These are phyloP conservation scores for Pseudogymnoascus sp. DNA, from an alignment of 2,329 filamentous ascomycete genomes.

Conservation along the genomic window DNA sequence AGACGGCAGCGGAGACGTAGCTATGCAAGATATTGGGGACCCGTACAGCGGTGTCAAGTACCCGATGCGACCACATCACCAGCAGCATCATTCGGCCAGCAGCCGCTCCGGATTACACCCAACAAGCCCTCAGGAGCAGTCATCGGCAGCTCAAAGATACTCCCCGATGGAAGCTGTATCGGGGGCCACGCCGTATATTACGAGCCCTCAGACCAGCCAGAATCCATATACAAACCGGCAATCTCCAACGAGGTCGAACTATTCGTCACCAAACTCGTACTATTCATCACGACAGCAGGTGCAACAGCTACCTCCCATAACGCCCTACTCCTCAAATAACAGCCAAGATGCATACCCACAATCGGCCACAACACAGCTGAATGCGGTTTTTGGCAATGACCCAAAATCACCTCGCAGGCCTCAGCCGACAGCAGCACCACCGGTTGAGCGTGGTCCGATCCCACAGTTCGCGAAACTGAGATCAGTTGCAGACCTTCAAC, in stretches of 20 bases:
- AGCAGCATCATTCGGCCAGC: conserved; percentile 55
- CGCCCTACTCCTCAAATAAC: conserved; percentile 57
- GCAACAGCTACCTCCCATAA: conserved; percentile 67
- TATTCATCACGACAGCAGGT: conserved; percentile 37
- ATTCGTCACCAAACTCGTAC: conserved; percentile 50
- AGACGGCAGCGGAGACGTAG: conserved; percentile 66
- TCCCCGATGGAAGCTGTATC: conserved; percentile 91
- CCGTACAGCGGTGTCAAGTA: conserved; percentile 83
- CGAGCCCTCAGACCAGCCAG: conserved; percentile 48
- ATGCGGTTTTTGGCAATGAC: conserved; percentile 52
- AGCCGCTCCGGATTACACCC: conserved; percentile 54
- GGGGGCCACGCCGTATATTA: conserved; percentile 69
- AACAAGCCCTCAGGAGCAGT: conserved; percentile 64
- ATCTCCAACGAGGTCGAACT: conserved; percentile 67
- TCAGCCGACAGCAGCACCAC: conserved; percentile 37
- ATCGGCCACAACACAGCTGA: conserved; percentile 62
- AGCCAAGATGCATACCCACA: conserved; percentile 55
- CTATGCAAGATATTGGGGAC: conserved; percentile 82
- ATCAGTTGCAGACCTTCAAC: conserved; percentile 64
- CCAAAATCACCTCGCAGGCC: conserved; percentile 51
- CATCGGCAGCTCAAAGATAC: conserved; percentile 80
- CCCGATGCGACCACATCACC: conserved; percentile 67
- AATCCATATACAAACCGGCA: conserved; percentile 52
- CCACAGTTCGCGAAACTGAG: conserved; percentile 81
- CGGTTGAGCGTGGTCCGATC: conserved; percentile 56